phyloP scores from a whole-genome alignment of 2,329 filamentous ascomycete genomes.

The Geosmithia morbida region DNA sequence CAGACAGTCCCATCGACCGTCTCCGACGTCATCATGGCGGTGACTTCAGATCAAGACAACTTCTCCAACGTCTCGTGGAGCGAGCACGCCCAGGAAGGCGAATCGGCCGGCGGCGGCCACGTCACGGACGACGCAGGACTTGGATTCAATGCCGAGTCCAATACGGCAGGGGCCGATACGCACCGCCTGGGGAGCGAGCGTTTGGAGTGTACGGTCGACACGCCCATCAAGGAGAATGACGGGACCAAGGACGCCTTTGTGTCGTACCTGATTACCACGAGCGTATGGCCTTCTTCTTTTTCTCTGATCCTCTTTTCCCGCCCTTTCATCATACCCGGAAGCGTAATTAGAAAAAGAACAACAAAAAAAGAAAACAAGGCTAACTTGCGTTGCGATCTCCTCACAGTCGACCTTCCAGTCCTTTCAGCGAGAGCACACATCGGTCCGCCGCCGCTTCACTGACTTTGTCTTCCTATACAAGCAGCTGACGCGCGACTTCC shows the following conservation, averaged over 20 bases:
- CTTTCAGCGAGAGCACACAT: conserved; percentile 69
- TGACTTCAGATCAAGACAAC: conserved; percentile 15
- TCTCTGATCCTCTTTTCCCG: too few relatives aligned
- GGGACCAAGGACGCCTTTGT: conserved; percentile 95
- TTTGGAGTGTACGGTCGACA: conserved; percentile 70
- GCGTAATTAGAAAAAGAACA: too few relatives aligned
- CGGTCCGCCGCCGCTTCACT: conserved; percentile 82
- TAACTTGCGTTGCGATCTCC: not conserved
- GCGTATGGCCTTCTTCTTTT: conserved; percentile 41
- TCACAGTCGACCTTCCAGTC: conserved; percentile 79
- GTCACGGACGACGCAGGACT: not conserved
- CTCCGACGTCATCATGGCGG: not conserved
- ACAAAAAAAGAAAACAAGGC: too few relatives aligned
- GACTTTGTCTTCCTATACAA: conserved; percentile 97
- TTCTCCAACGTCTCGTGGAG: conserved; percentile 80
- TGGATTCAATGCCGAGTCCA: not conserved
- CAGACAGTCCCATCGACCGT: not conserved
- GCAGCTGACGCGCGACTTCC: conserved; percentile 73
- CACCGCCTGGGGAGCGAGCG: conserved; percentile 55
- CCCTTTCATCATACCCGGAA: too few relatives aligned
- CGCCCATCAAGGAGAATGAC: conserved; percentile 87
- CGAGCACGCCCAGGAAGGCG: conserved; percentile 32
- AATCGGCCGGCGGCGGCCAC: not conserved
- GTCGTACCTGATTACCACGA: conserved; percentile 85
- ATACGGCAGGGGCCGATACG: conserved; percentile 24